Evolutionary conservation across 208 protist species (phyloP).

Genomic region (Porcisia hertigi): DNA sequence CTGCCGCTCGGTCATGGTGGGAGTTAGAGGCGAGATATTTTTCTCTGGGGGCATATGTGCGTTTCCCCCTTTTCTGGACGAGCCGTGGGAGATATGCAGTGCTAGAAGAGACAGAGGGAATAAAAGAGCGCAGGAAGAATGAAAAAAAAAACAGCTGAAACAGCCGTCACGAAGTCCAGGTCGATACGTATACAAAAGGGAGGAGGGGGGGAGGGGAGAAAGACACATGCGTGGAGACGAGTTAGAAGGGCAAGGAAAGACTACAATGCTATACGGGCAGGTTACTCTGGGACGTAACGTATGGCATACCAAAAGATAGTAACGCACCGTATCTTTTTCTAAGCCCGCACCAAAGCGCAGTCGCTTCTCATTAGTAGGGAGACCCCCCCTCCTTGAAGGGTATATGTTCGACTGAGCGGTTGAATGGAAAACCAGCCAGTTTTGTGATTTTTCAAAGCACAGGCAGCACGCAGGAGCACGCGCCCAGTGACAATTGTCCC

Average conservation of each 20-base stretch:
- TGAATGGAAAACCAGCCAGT: background rate
- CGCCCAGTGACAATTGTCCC: background rate
- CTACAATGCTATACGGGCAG: background rate
- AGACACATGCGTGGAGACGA: no score
- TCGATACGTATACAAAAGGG: no score
- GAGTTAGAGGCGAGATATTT: background rate
- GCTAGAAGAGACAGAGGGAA: background rate
- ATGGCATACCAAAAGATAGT: background rate
- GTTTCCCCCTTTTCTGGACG: background rate
- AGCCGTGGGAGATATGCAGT: no score
- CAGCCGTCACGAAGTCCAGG: background rate
- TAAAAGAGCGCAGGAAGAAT: background rate
- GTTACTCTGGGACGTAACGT: background rate
- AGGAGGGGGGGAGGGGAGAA: no score
- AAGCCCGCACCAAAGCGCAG: background rate
- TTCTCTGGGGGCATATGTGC: background rate
- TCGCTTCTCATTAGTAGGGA: background rate
- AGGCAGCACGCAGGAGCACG: background rate
- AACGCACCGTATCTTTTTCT: background rate
- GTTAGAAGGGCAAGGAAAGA: no score
- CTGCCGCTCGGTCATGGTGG: slow-evolving; percentile 1
- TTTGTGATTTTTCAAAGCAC: background rate
- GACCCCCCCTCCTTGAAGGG: background rate
- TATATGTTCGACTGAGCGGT: background rate
- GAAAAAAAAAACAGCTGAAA: background rate